Evolutionary conservation across 2,329 filamentous ascomycete species (phyloP), one percentile per base, ranked within the genome.

Genomic region (Scedosporium boydii): DNA sequence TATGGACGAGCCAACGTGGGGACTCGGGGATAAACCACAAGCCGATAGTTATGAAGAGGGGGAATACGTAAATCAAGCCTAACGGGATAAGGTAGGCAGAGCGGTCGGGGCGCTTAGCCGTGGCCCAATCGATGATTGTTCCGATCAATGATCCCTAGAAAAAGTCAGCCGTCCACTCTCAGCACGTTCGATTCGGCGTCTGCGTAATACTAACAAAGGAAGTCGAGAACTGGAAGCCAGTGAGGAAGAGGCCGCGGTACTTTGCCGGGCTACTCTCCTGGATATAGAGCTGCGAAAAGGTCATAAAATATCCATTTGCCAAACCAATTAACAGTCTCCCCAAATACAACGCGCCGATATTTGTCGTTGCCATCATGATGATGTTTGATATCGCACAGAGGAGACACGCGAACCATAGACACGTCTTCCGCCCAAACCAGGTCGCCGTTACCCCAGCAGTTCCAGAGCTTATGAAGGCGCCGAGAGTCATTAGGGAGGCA

Each of bases 251-350:
- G 4, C 78, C 80, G 23, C 80, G 75, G 60, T 78, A 80, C 63
- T 76, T 73, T 16, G 79, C 77, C 1, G 79, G 79, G 27, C 77
- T 75, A 26, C 66, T 67, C 66, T 75, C 75, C 65, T 82, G 79
- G 12, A 82, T 73, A 64, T 79, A 80, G 0, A 81, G 69, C 62
- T 80, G 78, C 0, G 76, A 75, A 64, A 80, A 84, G 1, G 80
- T 83, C 80, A 84, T 82, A 68, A 83, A 79, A 66, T 82, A 78
- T 3, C 82, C 82, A 66, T 84, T 84, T 4, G 81, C 79, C 6
- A 85, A 63, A 1, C 83, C 83, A 60, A 84, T 81, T 12, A 85
- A 68, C 4, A 85, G 70, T 48, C 82, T 77, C 6, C 80, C 82
- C 26, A 77, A 75, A 62, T 86, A 85, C 4, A 86, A 76, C 1